Percentiles rank a stretch among this genome's conserved stretches.
These are phyloP conservation scores for Aspergillus niger DNA, from an alignment of 2,329 filamentous ascomycete genomes.

Conservation along the genomic window DNA sequence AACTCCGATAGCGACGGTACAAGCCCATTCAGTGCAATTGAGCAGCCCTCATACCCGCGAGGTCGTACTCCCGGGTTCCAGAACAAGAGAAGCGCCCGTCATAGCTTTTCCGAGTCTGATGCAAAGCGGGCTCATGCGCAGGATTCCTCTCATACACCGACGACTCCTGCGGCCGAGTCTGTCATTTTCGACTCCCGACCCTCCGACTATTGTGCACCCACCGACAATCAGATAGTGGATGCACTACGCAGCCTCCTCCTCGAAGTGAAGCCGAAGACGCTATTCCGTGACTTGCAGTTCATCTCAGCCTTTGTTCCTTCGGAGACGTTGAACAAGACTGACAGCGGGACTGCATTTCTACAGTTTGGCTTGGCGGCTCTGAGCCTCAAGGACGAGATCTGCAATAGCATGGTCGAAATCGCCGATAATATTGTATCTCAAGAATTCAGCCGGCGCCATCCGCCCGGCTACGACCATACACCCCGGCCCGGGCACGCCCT, in stretches of 20 bases:
- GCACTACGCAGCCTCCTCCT: constrained; percentile 69
- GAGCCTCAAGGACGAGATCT: constrained; percentile 84
- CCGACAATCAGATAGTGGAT: constrained; percentile 64
- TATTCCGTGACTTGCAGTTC: constrained; percentile 79
- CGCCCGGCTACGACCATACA: constrained; percentile 33
- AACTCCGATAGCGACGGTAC: constrained; percentile 54
- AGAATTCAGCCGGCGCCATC: constrained; percentile 44
- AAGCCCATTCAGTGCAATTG: constrained; percentile 8
- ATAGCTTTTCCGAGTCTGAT: constrained; percentile 37
- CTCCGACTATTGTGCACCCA: constrained; percentile 56
- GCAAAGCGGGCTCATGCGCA: constrained; percentile 16
- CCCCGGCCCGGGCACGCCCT: constrained; percentile 40
- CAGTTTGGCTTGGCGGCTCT: constrained; percentile 85
- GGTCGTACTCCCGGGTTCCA: constrained; percentile 13
- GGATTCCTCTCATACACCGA: constrained; percentile 24
- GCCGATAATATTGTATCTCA: constrained; percentile 69
- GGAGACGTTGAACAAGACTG: constrained; percentile 59
- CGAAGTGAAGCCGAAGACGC: constrained; percentile 71
- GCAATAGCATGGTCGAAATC: constrained; percentile 77
- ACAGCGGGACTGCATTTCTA: constrained; percentile 78
- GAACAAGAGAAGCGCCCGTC: constrained; percentile 26
- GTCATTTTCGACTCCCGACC: constrained; percentile 34
- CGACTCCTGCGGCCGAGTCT: constrained; percentile 31
- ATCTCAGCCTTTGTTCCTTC: constrained; percentile 64
- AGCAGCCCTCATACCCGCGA: constrained; percentile 8